Percentiles rank a stretch among this genome's conserved stretches.
Evolutionary conservation across 257 asterid genomes (phyloP).

Genomic region (Petunia axillaris): DNA sequence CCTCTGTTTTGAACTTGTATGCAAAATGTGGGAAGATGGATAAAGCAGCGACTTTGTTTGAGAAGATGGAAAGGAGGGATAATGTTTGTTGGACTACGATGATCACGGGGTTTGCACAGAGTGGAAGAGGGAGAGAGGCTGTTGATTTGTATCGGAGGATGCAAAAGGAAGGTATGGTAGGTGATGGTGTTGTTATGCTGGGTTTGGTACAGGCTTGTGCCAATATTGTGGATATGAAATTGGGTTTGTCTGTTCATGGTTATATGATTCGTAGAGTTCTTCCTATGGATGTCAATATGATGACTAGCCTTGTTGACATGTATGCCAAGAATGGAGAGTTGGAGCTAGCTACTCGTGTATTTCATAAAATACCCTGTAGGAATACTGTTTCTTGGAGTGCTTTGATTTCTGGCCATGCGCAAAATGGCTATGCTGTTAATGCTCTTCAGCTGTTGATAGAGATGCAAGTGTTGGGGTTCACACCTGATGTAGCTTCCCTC

Average conservation of each 20-base stretch:
- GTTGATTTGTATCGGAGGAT: conserved; percentile 49
- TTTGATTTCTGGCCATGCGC: conserved; percentile 71
- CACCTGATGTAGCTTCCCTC: conserved; percentile 63
- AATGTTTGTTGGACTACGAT: conserved; percentile 73
- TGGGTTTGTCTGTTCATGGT: conserved; percentile 73
- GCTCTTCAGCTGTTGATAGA: conserved; percentile 57
- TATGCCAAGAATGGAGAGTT: conserved; percentile 70
- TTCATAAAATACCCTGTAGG: conserved; percentile 45
- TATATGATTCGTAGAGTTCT: conserved; percentile 52
- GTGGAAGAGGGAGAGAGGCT: conserved; percentile 56
- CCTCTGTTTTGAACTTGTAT: conserved; percentile 65
- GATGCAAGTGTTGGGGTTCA: conserved; percentile 63
- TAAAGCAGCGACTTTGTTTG: conserved; percentile 59
- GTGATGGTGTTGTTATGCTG: conserved; percentile 68
- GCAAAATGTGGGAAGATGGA: conserved; percentile 66
- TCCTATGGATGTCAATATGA: conserved; percentile 47
- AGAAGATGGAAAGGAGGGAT: conserved; percentile 56
- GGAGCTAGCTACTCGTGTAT: conserved; percentile 50
- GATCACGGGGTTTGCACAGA: conserved; percentile 64
- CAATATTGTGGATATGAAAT: conserved; percentile 43
- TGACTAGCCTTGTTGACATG: conserved; percentile 79
- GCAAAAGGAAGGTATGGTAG: conserved; percentile 59
- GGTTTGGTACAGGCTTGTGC: conserved; percentile 71
- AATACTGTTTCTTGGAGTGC: conserved; percentile 77
- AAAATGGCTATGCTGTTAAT: conserved; percentile 53